Base-by-base conservation (phyloP, 2,329 filamentous ascomycete species). In the Fusarium pseudonygamai region DNA sequence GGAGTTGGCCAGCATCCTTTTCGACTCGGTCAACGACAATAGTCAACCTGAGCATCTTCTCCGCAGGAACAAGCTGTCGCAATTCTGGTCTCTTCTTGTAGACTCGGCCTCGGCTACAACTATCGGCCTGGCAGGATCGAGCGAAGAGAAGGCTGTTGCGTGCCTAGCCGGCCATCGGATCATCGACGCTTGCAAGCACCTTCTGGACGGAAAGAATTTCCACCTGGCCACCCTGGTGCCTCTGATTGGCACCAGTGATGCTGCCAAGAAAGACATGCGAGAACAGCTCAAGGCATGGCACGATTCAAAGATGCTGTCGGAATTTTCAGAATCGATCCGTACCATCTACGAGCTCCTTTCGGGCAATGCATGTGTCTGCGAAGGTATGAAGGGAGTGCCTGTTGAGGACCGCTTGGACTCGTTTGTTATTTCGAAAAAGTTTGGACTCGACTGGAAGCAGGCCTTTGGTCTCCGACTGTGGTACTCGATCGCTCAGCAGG, bases 391-490 rank as follows among this genome's bases (percentile, higher is more conserved):
- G 73, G 87, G 86, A 6, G 91, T 89, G 12, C 89, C 93, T 3
- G 84, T 92, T 14, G 96, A 98, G 81, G 94, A 98, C 82, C 91
- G 93, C 49, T 88, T 92, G 43, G 88, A 91, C 20, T 92, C 92
- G 0, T 97, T 99, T 79, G 88, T 91, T 60, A 93, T 99, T 73
- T 93, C 94, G 2, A 89, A 93, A 77, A 91, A 92, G 52, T 99
- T 98, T 80, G 90, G 90, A 9, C 86, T 99, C 40, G 93, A 97
- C 80, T 99, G 96, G 96, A 92, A 94, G 80, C 95, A 97, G 79
- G 92, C 95, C 1, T 97, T 99, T 81, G 96, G 94, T 16, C 87
- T 99, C 56, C 91, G 95, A 47, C 86, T 99, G 4, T 98, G 95
- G 93, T 99, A 97, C 80, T 92, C 91, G 49, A 93, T 91, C 45